Percentiles rank a stretch among this genome's conserved stretches.
phyloP scores from a whole-genome alignment of 345 rosid species.

The Ceriops decandra region DNA sequence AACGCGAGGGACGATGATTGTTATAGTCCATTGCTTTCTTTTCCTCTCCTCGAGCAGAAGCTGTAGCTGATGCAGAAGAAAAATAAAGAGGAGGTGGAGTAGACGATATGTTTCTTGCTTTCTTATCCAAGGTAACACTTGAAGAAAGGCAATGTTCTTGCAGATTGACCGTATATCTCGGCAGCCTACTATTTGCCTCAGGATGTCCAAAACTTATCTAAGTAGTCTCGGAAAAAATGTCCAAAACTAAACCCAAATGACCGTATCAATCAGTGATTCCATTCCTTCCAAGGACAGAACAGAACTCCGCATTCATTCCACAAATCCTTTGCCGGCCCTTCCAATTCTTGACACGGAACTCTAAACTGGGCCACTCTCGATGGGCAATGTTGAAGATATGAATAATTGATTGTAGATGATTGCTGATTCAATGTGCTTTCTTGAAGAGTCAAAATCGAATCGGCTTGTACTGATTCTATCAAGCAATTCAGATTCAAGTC shows the following conservation, averaged over 20 bases:
- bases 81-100: background rate
- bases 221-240: background rate
- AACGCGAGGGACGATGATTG: slow-evolving; percentile 17
- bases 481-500: background rate
- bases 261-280: no score
- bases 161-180: slow-evolving; percentile 20
- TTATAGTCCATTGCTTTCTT: slow-evolving; percentile 21
- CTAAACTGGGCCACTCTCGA: no score
- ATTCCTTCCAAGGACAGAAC: background rate
- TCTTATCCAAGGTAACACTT: slow-evolving; percentile 25
- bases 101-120: slow-evolving; percentile 13
- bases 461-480: background rate
- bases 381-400: no score
- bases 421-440: background rate
- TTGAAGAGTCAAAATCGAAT: background rate
- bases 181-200: slow-evolving; percentile 13
- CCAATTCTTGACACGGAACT: background rate
- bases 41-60: slow-evolving; percentile 12
- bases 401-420: no score
- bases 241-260: no score
- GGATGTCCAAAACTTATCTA: slow-evolving; percentile 22
- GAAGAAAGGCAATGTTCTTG: slow-evolving; percentile 17
- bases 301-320: no score
- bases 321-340: background rate
- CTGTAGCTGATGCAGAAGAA: background rate